Conservation (phyloP, 1,139 yeast genomes). For the Taiozyma sp. region DNA sequence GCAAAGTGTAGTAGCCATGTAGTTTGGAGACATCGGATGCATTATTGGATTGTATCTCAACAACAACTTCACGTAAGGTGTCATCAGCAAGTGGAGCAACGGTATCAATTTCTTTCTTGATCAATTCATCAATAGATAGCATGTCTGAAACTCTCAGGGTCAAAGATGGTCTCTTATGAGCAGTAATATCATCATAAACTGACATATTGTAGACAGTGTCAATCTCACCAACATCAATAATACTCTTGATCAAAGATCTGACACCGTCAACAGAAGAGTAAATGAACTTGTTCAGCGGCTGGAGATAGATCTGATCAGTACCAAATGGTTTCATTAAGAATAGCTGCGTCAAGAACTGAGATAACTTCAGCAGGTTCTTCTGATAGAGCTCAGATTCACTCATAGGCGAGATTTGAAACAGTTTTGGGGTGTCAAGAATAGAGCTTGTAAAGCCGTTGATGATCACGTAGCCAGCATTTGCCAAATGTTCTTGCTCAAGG, state of each 20-base stretch:
- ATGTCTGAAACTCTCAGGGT: slow-evolving; percentile 63
- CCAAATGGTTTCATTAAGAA: slow-evolving; percentile 65
- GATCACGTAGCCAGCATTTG: slow-evolving; percentile 67
- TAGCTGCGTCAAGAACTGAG: slow-evolving; percentile 60
- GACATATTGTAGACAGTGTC: slow-evolving; percentile 60
- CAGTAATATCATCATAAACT: slow-evolving; percentile 68
- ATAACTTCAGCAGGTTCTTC: slow-evolving; percentile 54
- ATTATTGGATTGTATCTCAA: slow-evolving; percentile 36
- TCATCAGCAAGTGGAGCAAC: slow-evolving; percentile 52
- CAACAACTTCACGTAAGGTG: slow-evolving; percentile 43
- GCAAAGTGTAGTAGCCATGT: slow-evolving; percentile 28
- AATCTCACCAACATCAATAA: slow-evolving; percentile 53
- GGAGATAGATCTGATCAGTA: slow-evolving; percentile 59
- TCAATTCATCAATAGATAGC: slow-evolving; percentile 53
- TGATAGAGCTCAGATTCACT: slow-evolving; percentile 30
- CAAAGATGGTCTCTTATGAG: slow-evolving; percentile 61
- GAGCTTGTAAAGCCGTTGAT: slow-evolving; percentile 60
- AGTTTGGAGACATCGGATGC: slow-evolving; percentile 37
- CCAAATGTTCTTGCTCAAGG: slow-evolving; percentile 45
- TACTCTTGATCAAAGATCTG: slow-evolving; percentile 37
- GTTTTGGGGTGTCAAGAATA: slow-evolving; percentile 67
- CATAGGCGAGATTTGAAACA: slow-evolving; percentile 46
- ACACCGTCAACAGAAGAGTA: slow-evolving; percentile 44
- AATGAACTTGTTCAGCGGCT: slow-evolving; percentile 76
- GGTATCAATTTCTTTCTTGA: slow-evolving; percentile 47